Evolutionary conservation across 306 rosid genomes (phyloP).

Genomic region (Cucurbita argyrosperma): DNA sequence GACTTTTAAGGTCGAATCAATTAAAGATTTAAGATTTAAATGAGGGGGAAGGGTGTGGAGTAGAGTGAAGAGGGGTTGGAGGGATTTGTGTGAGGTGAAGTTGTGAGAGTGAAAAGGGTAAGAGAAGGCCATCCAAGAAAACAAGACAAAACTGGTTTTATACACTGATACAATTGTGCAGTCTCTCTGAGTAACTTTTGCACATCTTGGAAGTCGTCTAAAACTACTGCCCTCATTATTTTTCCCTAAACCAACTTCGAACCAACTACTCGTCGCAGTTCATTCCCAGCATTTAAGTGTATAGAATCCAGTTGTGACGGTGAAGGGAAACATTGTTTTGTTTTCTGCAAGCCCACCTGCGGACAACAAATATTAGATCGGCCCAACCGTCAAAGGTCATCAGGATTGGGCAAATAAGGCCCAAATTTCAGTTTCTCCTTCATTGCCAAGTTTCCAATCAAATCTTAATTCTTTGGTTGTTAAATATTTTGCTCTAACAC

Average conservation of each 20-base stretch:
- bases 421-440: neutral
- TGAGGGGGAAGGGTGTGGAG: no score
- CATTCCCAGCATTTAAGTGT: conserved; percentile 78
- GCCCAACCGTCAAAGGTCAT: neutral
- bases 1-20: no score
- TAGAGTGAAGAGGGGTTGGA: no score
- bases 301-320: conserved; percentile 66
- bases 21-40: no score
- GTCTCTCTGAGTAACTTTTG: conserved; percentile 58
- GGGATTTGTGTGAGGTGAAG: no score
- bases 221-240: conserved; percentile 63
- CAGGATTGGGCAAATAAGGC: neutral
- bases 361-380: neutral
- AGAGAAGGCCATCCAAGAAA: neutral
- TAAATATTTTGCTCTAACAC: neutral
- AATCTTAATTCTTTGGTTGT: neutral
- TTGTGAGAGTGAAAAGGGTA: no score
- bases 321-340: conserved; percentile 23
- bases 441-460: neutral
- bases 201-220: conserved; percentile 67
- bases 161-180: conserved; percentile 23
- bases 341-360: neutral
- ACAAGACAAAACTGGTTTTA: neutral
- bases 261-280: conserved; percentile 82
- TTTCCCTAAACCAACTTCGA: conserved; percentile 61